Evolutionary conservation across 495 filamentous ascomycete species (phyloP).

Genomic region (Chaetomium cochliodes): DNA sequence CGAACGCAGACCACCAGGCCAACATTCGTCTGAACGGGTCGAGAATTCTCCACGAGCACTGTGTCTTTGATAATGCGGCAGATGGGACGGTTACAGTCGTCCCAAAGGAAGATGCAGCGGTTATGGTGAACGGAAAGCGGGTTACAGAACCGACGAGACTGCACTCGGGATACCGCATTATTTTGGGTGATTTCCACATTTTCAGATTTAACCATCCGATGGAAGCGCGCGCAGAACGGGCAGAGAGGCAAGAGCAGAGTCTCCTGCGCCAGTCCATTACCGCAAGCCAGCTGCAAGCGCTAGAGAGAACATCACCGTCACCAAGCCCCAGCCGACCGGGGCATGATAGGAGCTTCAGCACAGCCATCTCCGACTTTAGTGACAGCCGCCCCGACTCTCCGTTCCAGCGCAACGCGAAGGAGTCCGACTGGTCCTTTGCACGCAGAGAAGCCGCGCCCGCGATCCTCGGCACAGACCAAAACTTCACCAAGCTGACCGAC

Average conservation of each 20-base stretch:
- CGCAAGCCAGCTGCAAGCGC: constrained; percentile 66
- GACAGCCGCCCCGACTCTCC: constrained; percentile 78
- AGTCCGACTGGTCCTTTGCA: constrained; percentile 96
- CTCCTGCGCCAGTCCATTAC: constrained; percentile 85
- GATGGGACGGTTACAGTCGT: constrained; percentile 89
- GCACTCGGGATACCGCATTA: constrained; percentile 89
- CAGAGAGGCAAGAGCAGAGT: constrained; percentile 64
- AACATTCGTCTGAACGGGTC: constrained; percentile 95
- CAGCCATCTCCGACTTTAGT: constrained; percentile 63
- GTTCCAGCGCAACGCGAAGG: constrained; percentile 61
- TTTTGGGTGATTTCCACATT: constrained; percentile 97
- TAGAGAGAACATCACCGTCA: constrained; percentile 43
- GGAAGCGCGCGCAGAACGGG: constrained; percentile 89
- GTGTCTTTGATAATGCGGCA: constrained; percentile 81
- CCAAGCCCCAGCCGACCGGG: constrained; percentile 67
- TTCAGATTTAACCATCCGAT: constrained; percentile 98
- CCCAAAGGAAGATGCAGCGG: constrained; percentile 82
- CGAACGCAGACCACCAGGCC: constrained; percentile 68
- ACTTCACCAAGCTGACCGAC: constrained; percentile 82
- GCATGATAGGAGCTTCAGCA: constrained; percentile 76
- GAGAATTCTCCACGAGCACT: constrained; percentile 88
- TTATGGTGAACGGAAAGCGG: constrained; percentile 96
- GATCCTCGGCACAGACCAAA: constrained; percentile 87
- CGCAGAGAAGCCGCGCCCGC: constrained; percentile 87
- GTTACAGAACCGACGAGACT: constrained; percentile 79